Evolutionary conservation across 495 filamentous ascomycete genomes (phyloP).

Genomic region (Acidiella bohemica): DNA sequence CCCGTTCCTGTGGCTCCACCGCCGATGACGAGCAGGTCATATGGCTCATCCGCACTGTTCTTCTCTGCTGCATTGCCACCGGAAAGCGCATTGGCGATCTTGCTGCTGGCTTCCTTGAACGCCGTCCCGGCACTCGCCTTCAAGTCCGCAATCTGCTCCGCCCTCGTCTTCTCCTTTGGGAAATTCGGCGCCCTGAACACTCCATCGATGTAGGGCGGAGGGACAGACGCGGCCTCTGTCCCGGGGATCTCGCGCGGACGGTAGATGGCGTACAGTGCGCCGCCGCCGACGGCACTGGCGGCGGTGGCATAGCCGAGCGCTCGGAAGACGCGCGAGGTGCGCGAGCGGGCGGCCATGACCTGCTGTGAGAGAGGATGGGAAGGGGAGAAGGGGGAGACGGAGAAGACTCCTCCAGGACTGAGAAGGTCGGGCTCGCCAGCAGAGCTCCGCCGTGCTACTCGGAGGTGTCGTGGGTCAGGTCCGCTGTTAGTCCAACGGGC

Average conservation of each 20-base stretch:
- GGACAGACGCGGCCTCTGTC: conserved; percentile 62
- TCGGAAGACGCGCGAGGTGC: conserved; percentile 39
- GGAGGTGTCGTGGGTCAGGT: too few relatives aligned
- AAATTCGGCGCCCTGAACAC: conserved; percentile 70
- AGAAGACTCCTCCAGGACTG: too few relatives aligned
- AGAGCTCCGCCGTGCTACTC: too few relatives aligned
- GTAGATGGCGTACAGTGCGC: conserved; percentile 62
- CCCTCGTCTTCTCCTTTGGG: conserved; percentile 58
- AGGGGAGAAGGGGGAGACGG: too few relatives aligned
- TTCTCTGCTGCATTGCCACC: conserved; percentile 28
- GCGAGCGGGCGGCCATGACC: conserved; percentile 45
- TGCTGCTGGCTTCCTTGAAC: conserved; percentile 18
- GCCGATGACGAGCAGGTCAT: conserved; percentile 86
- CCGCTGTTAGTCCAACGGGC: too few relatives aligned
- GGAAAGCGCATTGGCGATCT: conserved; percentile 21
- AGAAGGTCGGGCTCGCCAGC: too few relatives aligned
- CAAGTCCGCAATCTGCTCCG: conserved; percentile 49
- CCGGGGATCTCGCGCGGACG: conserved; percentile 80
- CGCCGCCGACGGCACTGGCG: conserved; percentile 43
- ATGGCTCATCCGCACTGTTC: conserved; percentile 29
- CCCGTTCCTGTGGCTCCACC: conserved; percentile 86
- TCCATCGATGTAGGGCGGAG: conserved; percentile 70
- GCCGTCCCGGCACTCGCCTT: conserved; percentile 31
- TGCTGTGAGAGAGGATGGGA: background rate
- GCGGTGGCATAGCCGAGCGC: conserved; percentile 49